Evolutionary conservation across 2,329 filamentous ascomycete species (phyloP), one percentile per base, ranked within the genome.

Genomic region (Ophiostoma fasciatum): DNA sequence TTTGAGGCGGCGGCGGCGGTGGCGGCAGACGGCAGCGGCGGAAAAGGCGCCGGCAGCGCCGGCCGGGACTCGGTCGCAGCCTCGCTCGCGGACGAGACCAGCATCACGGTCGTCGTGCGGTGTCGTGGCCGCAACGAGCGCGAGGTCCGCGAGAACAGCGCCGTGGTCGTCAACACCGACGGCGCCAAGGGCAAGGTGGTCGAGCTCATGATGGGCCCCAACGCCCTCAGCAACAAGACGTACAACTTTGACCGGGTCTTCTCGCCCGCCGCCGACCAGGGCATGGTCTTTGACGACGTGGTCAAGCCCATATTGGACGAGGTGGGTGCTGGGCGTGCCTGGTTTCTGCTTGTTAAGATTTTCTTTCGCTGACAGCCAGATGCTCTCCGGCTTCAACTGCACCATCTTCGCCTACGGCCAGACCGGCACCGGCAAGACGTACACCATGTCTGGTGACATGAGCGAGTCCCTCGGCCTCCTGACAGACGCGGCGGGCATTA

Each of bases 391-490:
- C 35, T 96, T 83, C 61, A 98, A 98, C 56, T 98, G 90, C 60
- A 98, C 90, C 5, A 94, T 98, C 41, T 98, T 98, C 50, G 90
- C 90, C 23, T 98, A 98, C 55, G 90, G 90, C 19, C 90, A 98
- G 56, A 98, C 90, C 0, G 90, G 90, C 30, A 98, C 90, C 0
- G 90, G 90, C 48, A 98, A 98, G 58, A 98, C 90, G 12, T 98
- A 98, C 58, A 98, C 90, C 18, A 98, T 98, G 90, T 94, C 88
- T 1, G 90, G 90, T 37, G 88, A 98, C 56, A 94, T 98, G 74
- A 82, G 72, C 12, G 82, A 94, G 48, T 83, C 75, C 0, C 59
- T 85, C 26, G 84, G 88, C 2, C 75, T 94, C 41, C 66, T 93
- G 12, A 88, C 88, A 1, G 90, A 96, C 52, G 79, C 77, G 27